Conservation (phyloP, 192 early-diverging fungal species). For the Coemansia sp. region DNA sequence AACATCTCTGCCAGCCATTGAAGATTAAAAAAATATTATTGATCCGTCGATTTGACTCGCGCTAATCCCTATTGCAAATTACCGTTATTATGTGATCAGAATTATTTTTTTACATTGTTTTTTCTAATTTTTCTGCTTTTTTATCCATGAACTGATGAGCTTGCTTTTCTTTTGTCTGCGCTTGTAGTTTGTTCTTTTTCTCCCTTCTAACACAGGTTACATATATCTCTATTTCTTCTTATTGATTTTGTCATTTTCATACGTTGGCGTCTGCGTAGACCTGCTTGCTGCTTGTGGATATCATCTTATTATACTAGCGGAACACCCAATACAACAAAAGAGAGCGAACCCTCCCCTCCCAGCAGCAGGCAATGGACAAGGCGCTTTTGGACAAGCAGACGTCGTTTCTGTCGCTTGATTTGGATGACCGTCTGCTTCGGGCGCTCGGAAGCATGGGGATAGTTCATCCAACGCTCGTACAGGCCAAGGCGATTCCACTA, state of each 20-base stretch:
- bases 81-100: no score
- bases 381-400: slow-evolving; percentile 55
- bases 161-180: background rate
- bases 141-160: background rate
- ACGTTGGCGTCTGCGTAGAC: background rate
- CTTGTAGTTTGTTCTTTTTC: background rate
- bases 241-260: background rate
- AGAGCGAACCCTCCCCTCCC: no score
- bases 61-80: no score
- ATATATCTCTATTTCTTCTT: background rate
- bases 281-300: background rate
- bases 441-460: slow-evolving; percentile 85
- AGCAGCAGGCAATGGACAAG: slow-evolving; percentile 31
- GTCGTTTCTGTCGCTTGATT: slow-evolving; percentile 66
- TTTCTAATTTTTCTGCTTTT: background rate
- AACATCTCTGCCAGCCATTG: no score
- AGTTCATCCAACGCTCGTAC: slow-evolving; percentile 84
- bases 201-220: background rate
- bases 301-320: background rate
- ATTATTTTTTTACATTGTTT: no score
- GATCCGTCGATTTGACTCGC: no score
- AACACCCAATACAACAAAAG: no score
- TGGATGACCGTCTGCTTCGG: slow-evolving; percentile 86
- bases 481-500: slow-evolving; percentile 85
- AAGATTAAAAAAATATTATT: no score